Percentiles rank a stretch among this genome's conserved stretches.
These are phyloP conservation scores for Chlamydomonas incerta DNA, from an alignment of 139 green algal species.

Conservation along the genomic window DNA sequence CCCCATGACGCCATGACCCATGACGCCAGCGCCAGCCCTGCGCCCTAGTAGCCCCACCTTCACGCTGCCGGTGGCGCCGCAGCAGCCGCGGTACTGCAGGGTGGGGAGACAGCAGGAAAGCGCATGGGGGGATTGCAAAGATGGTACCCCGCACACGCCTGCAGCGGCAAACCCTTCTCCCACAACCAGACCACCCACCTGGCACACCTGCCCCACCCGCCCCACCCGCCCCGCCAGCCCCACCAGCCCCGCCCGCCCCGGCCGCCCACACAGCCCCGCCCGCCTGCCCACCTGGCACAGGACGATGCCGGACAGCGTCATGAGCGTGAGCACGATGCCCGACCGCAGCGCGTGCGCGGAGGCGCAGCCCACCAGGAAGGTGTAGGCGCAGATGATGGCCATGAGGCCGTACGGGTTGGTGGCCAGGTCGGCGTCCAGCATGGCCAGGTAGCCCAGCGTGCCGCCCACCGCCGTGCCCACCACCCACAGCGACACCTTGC, in stretches of 20 bases:
- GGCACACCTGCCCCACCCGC: too few relatives aligned
- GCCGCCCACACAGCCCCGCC: too few relatives aligned
- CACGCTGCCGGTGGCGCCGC: conserved; percentile 3
- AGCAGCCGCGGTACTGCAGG: background rate
- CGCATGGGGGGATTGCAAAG: too few relatives aligned
- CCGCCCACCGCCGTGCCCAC: conserved; percentile 30
- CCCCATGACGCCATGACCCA: too few relatives aligned
- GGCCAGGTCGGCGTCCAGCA: conserved; percentile 45
- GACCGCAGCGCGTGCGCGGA: conserved; percentile 1
- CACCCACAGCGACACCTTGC: conserved; percentile 48
- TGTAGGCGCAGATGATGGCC: conserved; percentile 45
- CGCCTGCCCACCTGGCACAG: conserved; percentile 8
- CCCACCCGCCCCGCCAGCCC: too few relatives aligned
- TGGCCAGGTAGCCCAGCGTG: conserved; percentile 53
- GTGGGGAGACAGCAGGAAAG: too few relatives aligned
- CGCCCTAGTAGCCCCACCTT: too few relatives aligned
- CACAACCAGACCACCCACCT: too few relatives aligned
- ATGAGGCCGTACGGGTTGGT: conserved; percentile 58
- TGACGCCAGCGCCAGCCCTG: too few relatives aligned
- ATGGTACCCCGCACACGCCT: too few relatives aligned
- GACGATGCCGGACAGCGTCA: conserved; percentile 35
- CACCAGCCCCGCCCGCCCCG: too few relatives aligned
- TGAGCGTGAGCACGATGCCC: conserved; percentile 39
- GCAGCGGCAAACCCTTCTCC: too few relatives aligned
- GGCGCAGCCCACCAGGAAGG: conserved; percentile 28